phyloP scores from a whole-genome alignment of 306 rosid species.

The Castanopsis chinensis region DNA sequence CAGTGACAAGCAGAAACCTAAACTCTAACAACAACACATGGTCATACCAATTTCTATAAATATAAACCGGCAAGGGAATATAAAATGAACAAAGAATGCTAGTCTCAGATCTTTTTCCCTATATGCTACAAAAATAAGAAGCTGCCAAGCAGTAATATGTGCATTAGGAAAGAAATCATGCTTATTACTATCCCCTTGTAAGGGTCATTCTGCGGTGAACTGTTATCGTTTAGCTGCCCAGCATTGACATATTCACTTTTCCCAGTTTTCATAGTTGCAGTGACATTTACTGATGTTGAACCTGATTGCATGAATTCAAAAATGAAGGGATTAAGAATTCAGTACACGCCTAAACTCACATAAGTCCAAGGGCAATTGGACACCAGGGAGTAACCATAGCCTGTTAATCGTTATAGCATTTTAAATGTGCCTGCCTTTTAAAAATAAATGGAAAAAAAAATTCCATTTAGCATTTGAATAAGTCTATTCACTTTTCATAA shows the following conservation, averaged over 20 bases:
- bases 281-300: slow-evolving; percentile 76
- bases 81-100: slow-evolving; percentile 32
- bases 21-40: slow-evolving; percentile 23
- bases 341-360: background rate
- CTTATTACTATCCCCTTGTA: slow-evolving; percentile 26
- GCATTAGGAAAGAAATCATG: slow-evolving; percentile 46
- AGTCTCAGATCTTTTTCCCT: slow-evolving; percentile 4
- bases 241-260: slow-evolving; percentile 76
- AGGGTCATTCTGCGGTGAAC: slow-evolving; percentile 33
- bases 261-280: slow-evolving; percentile 60
- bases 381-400: background rate
- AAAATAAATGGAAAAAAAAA: no score
- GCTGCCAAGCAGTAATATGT: slow-evolving; percentile 34
- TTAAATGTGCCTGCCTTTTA: no score
- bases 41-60: slow-evolving; percentile 40
- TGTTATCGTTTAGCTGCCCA: slow-evolving; percentile 57
- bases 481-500: background rate
- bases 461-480: background rate
- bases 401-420: background rate
- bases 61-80: slow-evolving; percentile 46
- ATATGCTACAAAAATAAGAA: slow-evolving; percentile 46
- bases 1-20: slow-evolving; percentile 24
- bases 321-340: slow-evolving; percentile 12
- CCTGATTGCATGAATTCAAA: slow-evolving; percentile 42
- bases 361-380: background rate